phyloP scores from a whole-genome alignment of 495 filamentous ascomycete genomes.

The Aspergillus haitiensis region DNA sequence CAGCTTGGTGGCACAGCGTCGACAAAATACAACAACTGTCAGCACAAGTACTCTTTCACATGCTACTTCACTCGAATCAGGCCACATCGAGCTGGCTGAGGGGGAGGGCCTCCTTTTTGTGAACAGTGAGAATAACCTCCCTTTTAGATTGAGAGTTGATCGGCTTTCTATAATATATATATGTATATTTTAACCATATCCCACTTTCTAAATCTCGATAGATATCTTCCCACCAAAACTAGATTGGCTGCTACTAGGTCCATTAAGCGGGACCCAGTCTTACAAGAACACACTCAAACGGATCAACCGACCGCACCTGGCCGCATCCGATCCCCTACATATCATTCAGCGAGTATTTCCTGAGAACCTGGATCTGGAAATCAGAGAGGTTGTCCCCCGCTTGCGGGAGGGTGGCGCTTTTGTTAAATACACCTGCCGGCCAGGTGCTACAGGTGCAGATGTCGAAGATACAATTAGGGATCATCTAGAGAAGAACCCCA shows the following conservation, averaged over 20 bases:
- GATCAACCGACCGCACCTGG: conserved; percentile 59
- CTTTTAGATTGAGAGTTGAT: too few species aligned
- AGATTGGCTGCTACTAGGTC: conserved; percentile 61
- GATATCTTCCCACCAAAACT: conserved; percentile 83
- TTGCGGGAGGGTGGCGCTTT: conserved; percentile 92
- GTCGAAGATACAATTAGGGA: conserved; percentile 56
- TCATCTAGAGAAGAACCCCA: conserved; percentile 64
- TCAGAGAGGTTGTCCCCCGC: conserved; percentile 77
- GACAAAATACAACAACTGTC: conserved; percentile 20
- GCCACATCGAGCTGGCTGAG: conserved; percentile 69
- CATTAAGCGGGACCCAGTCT: conserved; percentile 57
- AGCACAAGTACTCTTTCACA: conserved; percentile 24
- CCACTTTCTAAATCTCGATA: conserved; percentile 31
- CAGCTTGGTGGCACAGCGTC: conserved; percentile 3
- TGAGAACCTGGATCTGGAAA: conserved; percentile 55
- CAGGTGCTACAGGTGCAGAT: conserved; percentile 50
- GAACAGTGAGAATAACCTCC: conserved; percentile 61
- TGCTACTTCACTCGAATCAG: conserved; percentile 41
- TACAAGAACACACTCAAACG: conserved; percentile 62
- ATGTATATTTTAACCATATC: neutral
- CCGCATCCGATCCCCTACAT: conserved; percentile 61
- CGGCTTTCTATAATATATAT: neutral
- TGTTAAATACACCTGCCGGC: conserved; percentile 74
- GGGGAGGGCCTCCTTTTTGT: conserved; percentile 86
- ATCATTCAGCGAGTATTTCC: conserved; percentile 66